Evolutionary conservation across 176 grass and related monocot species (phyloP).

Genomic region (Hsuehochloa calcarea): DNA sequence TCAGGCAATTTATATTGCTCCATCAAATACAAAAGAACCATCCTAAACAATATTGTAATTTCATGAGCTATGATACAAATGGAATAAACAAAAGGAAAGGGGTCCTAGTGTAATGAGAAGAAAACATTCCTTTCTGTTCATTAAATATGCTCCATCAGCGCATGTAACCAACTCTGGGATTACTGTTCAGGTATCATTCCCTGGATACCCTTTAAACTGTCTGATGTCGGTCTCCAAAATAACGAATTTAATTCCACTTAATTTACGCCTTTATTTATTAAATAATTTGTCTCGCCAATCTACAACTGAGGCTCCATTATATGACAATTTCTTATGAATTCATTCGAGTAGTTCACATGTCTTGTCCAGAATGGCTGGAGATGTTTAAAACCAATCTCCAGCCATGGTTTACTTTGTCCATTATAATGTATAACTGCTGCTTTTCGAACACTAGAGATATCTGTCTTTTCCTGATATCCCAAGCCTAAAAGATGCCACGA

Average conservation of each 20-base stretch:
- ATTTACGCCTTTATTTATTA: conserved; percentile 45
- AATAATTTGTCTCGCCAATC: conserved; percentile 29
- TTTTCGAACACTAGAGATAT: conserved; percentile 62
- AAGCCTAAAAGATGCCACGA: conserved; percentile 93
- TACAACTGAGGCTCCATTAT: conserved; percentile 85
- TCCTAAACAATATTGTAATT: conserved; percentile 47
- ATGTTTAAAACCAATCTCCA: conserved; percentile 85
- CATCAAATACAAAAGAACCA: conserved; percentile 53
- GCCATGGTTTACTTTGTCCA: conserved; percentile 90
- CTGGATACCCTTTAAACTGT: conserved; percentile 28
- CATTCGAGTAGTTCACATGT: conserved; percentile 89
- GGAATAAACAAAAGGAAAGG: conserved; percentile 50
- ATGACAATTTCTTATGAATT: conserved; percentile 89
- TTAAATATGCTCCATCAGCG: conserved; percentile 29
- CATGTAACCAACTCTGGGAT: conserved; percentile 24
- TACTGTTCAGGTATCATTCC: conserved; percentile 31
- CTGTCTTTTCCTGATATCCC: conserved; percentile 94
- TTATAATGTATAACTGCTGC: conserved; percentile 97
- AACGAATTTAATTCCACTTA: conserved; percentile 67
- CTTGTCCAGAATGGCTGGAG: conserved; percentile 95
- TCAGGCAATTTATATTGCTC: conserved; percentile 47
- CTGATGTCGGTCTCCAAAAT: conserved; percentile 42
- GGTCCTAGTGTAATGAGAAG: conserved; percentile 38
- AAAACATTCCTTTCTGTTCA: conserved; percentile 43
- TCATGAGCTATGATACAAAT: conserved; percentile 77